Conservation (phyloP, 371 early-diverging fungal species). For the Coemansia sp. region DNA sequence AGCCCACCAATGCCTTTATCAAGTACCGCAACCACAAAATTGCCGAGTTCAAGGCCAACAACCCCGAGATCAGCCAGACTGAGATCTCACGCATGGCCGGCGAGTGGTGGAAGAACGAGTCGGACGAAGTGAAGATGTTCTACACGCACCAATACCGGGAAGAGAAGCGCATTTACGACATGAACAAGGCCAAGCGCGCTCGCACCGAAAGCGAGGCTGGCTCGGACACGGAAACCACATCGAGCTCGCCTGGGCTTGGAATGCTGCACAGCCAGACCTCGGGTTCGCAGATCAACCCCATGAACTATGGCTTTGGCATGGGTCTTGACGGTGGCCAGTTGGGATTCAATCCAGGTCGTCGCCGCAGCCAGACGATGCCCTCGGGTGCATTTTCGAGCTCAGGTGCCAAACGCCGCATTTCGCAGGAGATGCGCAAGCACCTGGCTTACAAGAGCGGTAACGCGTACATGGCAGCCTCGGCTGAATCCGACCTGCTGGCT, state of each 20-base stretch:
- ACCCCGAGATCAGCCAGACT: constrained; percentile 64
- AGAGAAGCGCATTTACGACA: constrained; percentile 48
- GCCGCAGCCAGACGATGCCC: constrained; percentile 50
- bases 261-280: background rate
- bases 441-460: constrained; percentile 41
- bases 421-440: constrained; percentile 50
- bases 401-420: constrained; percentile 45
- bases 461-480: constrained; percentile 29
- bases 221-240: constrained; percentile 26
- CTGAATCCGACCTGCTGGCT: background rate
- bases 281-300: background rate
- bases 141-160: constrained; percentile 36
- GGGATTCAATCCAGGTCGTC: constrained; percentile 37
- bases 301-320: constrained; percentile 13
- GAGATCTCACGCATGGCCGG: constrained; percentile 70
- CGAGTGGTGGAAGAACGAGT: constrained; percentile 64
- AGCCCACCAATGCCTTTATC: constrained; percentile 69
- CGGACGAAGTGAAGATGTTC: constrained; percentile 57
- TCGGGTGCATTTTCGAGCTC: constrained; percentile 35
- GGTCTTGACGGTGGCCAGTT: constrained; percentile 21
- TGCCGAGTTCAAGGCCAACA: constrained; percentile 56
- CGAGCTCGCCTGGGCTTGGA: constrained; percentile 11
- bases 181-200: constrained; percentile 50
- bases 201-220: constrained; percentile 25
- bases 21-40: constrained; percentile 68